Evolutionary conservation across 1,139 yeast species (phyloP).

Genomic region (Geotrichum citri-aurantii): DNA sequence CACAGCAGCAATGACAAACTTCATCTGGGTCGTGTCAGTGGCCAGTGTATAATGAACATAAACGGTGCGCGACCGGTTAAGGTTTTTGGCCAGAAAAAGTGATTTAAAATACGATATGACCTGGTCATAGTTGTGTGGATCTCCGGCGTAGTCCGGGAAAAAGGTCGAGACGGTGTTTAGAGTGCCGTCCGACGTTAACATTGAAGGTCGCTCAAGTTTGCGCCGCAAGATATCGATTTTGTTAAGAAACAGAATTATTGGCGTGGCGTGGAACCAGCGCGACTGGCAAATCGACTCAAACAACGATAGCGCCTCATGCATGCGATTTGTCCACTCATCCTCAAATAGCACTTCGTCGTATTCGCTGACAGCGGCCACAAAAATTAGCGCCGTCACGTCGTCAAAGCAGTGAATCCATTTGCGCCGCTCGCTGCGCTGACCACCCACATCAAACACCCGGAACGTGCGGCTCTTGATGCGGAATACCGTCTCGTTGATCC

Average conservation of each 20-base stretch:
- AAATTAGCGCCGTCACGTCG: constrained; percentile 80
- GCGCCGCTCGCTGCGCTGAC: constrained; percentile 87
- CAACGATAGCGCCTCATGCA: constrained; percentile 82
- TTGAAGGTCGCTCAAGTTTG: constrained; percentile 41
- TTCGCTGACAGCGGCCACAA: constrained; percentile 89
- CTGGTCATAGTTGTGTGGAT: constrained; percentile 27
- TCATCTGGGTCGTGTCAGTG: constrained; percentile 83
- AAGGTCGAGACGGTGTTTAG: constrained; percentile 40
- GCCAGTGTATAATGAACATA: constrained; percentile 95
- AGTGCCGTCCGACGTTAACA: too few species aligned
- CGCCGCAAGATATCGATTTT: constrained; percentile 76
- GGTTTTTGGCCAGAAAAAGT: constrained; percentile 44
- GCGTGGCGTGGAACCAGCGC: constrained; percentile 77
- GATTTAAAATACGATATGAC: constrained; percentile 29
- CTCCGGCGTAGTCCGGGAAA: constrained; percentile 28
- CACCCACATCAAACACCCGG: constrained; percentile 91
- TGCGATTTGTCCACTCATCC: constrained; percentile 81
- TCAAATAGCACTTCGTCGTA: constrained; percentile 90
- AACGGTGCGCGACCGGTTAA: constrained; percentile 55
- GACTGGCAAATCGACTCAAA: constrained; percentile 85
- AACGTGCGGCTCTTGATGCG: constrained; percentile 56
- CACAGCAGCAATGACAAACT: constrained; percentile 84
- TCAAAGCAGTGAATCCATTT: constrained; percentile 98
- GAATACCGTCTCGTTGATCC: constrained; percentile 84
- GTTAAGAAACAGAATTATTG: constrained; percentile 82